These are phyloP conservation scores for Neolecta irregularis DNA, from an alignment of 1,139 yeast genomes.

Conservation along the genomic window DNA sequence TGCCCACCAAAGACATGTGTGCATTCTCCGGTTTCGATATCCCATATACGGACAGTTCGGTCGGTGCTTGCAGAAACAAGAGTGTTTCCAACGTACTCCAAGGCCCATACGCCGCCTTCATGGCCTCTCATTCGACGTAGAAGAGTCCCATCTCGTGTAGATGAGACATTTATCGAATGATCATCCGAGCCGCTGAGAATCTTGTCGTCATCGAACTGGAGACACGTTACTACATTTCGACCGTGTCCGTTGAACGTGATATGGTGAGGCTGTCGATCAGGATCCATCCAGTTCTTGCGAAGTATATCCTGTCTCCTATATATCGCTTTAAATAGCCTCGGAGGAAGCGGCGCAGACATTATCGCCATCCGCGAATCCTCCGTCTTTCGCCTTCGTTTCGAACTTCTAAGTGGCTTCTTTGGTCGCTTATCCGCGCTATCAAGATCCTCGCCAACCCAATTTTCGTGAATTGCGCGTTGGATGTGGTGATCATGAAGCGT, in stretches of 20 bases:
- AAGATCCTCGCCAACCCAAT: constrained; percentile 1
- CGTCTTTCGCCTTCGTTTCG: too few relatives aligned
- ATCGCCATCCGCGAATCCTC: neutral
- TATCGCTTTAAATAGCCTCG: constrained; percentile 34
- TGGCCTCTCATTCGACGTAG: constrained; percentile 49
- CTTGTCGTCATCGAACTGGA: constrained; percentile 82
- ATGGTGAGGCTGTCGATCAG: constrained; percentile 51
- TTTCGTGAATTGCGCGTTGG: constrained; percentile 6
- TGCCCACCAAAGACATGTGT: constrained; percentile 89
- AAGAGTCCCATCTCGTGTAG: constrained; percentile 55
- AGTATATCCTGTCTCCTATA: constrained; percentile 55
- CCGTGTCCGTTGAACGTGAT: constrained; percentile 63
- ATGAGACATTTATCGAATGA: constrained; percentile 63
- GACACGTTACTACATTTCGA: constrained; percentile 75
- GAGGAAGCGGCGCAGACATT: constrained; percentile 6
- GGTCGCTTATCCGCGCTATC: neutral
- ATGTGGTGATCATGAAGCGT: constrained; percentile 12
- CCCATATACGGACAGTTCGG: constrained; percentile 84
- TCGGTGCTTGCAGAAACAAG: constrained; percentile 86
- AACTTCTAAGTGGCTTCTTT: too few relatives aligned
- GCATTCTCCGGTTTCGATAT: constrained; percentile 54
- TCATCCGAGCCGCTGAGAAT: constrained; percentile 92
- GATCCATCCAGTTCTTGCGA: constrained; percentile 68
- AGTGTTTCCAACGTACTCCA: constrained; percentile 65
- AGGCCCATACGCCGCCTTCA: constrained; percentile 98